Base-by-base conservation (phyloP, 352 stramenopile species). In the Peronospora belbahrii region DNA sequence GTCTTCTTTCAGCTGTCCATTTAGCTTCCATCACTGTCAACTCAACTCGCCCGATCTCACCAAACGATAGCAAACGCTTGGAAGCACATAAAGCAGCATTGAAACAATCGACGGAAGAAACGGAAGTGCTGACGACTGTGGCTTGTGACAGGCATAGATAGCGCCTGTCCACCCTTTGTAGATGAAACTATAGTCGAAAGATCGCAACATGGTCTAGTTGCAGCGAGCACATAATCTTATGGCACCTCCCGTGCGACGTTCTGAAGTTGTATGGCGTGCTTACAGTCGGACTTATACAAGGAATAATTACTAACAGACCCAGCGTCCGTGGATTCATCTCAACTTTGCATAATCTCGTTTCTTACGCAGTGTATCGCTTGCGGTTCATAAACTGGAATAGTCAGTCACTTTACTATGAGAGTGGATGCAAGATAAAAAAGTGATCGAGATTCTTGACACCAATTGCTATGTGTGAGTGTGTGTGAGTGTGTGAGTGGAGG, bases 111-210 rank as follows among this genome's bases (percentile, higher is more conserved):
- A 38, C 7, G 22, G 40, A 58, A 57, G 40, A 27, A 22, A 15
- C 20, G 39, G 35, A 15, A 11, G 14, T 23, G 17, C 40, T 56
- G 43, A 52, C 48, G 52, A 52, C 48, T 42, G 18, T 27, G 10
- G n/a, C n/a, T n/a, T n/a, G 11, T n/a, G 28, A 39, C 18, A 28
- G 17, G 34, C 24, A 7, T 48, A 28, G 36, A 33, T 13, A n/a
- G 33, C 46, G 59, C 53, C 59, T 64, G 55, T 67, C 58, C 57
- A 37, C 34, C 38, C 42, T 25, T n/a, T 42, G 42, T 51, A 48
- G 32, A 33, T 49, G 42, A 56, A 50, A 54, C 55, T 65, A 56
- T 28, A 47, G 53, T 64, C 34, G 33, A 18, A 51, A 61, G 45
- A 60, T 61, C 48, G 34, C 34, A 22, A 49, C 14, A 35, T 33